These are phyloP conservation scores for Silene conica DNA, from an alignment of 148 eudicot species.

Conservation along the genomic window DNA sequence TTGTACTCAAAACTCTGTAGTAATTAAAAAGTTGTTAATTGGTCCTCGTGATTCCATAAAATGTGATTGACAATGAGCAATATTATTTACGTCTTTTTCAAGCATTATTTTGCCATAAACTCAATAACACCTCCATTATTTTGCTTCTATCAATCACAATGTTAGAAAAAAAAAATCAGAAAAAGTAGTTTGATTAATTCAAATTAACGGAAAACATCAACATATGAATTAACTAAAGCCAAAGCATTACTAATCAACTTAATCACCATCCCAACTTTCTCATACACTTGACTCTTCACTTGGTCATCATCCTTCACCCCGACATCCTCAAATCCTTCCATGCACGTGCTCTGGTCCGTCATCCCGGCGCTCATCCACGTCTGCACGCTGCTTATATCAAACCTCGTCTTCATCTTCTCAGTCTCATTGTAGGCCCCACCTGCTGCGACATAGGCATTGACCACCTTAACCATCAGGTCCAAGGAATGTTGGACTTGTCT, in stretches of 20 bases:
- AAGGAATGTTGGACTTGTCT: slow-evolving; percentile 27
- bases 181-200: not conserved
- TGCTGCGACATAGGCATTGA: not conserved
- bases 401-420: slow-evolving; percentile 8
- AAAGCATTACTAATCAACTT: slow-evolving; percentile 41
- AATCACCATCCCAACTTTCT: slow-evolving; percentile 19
- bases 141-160: too few relatives aligned
- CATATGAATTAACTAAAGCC: slow-evolving; percentile 20
- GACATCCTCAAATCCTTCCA: slow-evolving; percentile 37
- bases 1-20: too few relatives aligned
- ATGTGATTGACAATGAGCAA: too few relatives aligned
- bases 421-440: not conserved
- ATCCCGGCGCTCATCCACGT: slow-evolving; percentile 59
- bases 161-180: too few relatives aligned
- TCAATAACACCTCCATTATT: too few relatives aligned
- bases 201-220: not conserved
- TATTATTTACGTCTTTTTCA: too few relatives aligned
- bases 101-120: too few relatives aligned
- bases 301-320: slow-evolving; percentile 8
- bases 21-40: too few relatives aligned
- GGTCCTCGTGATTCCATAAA: too few relatives aligned
- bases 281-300: slow-evolving; percentile 20
- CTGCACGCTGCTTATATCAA: slow-evolving; percentile 38
- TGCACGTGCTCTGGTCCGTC: slow-evolving; percentile 45
- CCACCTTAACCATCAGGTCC: slow-evolving; percentile 17